Percentiles rank a stretch among this genome's conserved stretches.
phyloP scores from a whole-genome alignment of 257 asterid genomes.

The Thymus mandschuricus region DNA sequence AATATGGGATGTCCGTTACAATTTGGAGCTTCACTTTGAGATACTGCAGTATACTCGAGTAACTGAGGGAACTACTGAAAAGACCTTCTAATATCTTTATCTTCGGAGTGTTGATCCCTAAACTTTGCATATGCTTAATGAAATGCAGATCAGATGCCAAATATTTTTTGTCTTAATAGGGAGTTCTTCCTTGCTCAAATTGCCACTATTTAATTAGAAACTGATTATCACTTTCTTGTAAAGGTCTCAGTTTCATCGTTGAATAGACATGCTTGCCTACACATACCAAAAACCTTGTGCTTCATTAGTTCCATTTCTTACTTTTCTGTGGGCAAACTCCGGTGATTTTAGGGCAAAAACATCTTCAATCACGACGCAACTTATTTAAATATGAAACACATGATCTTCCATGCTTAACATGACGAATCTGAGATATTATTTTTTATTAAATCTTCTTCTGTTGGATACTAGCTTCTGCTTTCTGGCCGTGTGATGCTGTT shows the following conservation, averaged over 20 bases:
- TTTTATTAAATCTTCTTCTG: constrained; percentile 9
- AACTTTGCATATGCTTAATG: constrained; percentile 14
- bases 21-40: too few relatives aligned
- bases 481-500: constrained; percentile 16
- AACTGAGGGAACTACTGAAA: too few relatives aligned
- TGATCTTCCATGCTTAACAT: too few relatives aligned
- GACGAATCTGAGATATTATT: constrained; percentile 5
- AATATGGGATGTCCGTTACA: neutral
- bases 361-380: neutral
- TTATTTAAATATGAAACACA: neutral
- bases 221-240: too few relatives aligned
- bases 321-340: neutral
- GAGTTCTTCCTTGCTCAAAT: too few relatives aligned
- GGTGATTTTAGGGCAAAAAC: neutral
- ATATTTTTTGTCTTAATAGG: constrained; percentile 21
- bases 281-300: neutral
- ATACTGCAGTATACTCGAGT: neutral
- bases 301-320: constrained; percentile 2
- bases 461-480: constrained; percentile 7
- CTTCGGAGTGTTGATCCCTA: neutral
- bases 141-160: constrained; percentile 23
- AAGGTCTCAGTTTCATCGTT: too few relatives aligned
- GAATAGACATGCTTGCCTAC: too few relatives aligned
- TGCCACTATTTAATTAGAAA: too few relatives aligned
- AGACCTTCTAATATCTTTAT: neutral